Evolutionary conservation across 768 basidiomycete species (phyloP).

Genomic region (Leccinum imitatum): DNA sequence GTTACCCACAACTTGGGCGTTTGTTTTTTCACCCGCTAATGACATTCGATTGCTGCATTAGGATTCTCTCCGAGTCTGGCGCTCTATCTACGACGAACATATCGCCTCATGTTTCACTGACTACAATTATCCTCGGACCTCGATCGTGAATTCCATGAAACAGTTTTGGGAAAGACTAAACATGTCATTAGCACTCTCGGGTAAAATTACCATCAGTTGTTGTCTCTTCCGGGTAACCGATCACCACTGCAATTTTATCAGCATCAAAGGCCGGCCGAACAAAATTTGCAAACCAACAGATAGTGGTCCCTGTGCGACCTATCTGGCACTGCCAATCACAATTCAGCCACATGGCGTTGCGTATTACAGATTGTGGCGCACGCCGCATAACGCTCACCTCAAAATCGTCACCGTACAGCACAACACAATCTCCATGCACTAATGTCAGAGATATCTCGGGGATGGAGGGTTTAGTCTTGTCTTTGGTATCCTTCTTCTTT

Average conservation of each 20-base stretch:
- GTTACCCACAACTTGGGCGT: constrained; percentile 8
- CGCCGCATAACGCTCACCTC: constrained; percentile 34
- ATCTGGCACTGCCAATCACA: constrained; percentile 25
- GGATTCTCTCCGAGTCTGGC: constrained; percentile 21
- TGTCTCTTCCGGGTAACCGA: constrained; percentile 22
- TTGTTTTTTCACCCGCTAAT: constrained; percentile 17
- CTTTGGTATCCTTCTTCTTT: constrained; percentile 20
- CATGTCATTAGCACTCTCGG: neutral
- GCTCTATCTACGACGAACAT: constrained; percentile 30
- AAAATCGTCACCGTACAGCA: constrained; percentile 40
- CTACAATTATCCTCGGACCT: neutral
- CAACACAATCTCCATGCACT: constrained; percentile 39
- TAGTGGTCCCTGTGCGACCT: constrained; percentile 30
- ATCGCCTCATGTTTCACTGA: constrained; percentile 1
- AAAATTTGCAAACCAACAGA: constrained; percentile 24
- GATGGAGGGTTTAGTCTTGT: constrained; percentile 16
- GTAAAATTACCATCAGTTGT: neutral
- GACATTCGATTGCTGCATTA: constrained; percentile 30
- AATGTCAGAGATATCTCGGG: constrained; percentile 33
- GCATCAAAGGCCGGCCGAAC: constrained; percentile 1
- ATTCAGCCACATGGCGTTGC: constrained; percentile 1
- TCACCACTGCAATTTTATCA: constrained; percentile 27
- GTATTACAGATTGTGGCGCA: neutral
- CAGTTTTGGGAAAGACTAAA: neutral
- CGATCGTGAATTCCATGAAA: constrained; percentile 4